Percentiles rank a stretch among this genome's conserved stretches.
phyloP scores from a whole-genome alignment of 352 stramenopile genomes.

The Peronospora belbahrii region DNA sequence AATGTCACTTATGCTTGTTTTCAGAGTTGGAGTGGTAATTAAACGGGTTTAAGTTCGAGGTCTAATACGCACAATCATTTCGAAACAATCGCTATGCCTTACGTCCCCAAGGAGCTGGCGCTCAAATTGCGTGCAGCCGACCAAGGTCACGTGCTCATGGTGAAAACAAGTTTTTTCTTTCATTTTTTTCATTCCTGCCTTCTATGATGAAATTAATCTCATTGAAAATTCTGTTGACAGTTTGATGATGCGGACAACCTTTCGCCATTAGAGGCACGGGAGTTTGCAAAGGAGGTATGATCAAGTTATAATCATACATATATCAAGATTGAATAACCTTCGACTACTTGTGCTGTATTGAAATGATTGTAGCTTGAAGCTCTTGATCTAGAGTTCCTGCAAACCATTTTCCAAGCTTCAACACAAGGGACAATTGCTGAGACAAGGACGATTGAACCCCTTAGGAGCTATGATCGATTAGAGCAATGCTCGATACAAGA shows the following conservation, averaged over 20 bases:
- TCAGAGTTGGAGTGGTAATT: too few species aligned
- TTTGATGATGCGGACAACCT: slow-evolving; percentile 63
- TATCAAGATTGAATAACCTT: not conserved
- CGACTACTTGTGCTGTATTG: not conserved
- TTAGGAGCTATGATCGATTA: slow-evolving; percentile 57
- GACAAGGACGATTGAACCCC: slow-evolving; percentile 39
- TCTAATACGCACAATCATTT: too few species aligned
- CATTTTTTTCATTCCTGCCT: not conserved
- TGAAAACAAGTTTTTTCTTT: not conserved
- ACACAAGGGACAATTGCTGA: slow-evolving; percentile 20
- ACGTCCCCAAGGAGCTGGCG: slow-evolving; percentile 24
- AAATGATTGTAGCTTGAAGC: slow-evolving; percentile 39
- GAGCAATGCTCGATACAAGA: slow-evolving; percentile 36
- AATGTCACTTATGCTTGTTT: too few species aligned
- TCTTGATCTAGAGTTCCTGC: slow-evolving; percentile 57
- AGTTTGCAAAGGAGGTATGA: slow-evolving; percentile 47
- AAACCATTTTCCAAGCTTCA: slow-evolving; percentile 57
- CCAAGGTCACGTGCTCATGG: slow-evolving; percentile 72
- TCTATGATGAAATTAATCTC: not conserved
- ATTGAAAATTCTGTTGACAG: slow-evolving; percentile 16
- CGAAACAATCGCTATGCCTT: slow-evolving; percentile 16
- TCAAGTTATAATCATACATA: not conserved
- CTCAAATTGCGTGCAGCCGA: slow-evolving; percentile 30
- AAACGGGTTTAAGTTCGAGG: too few species aligned
- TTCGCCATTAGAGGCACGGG: slow-evolving; percentile 26